Evolutionary conservation across 176 grass and related monocot genomes (phyloP), one percentile per base, ranked within the genome.

Genomic region (Tillandsia leiboldiana): DNA sequence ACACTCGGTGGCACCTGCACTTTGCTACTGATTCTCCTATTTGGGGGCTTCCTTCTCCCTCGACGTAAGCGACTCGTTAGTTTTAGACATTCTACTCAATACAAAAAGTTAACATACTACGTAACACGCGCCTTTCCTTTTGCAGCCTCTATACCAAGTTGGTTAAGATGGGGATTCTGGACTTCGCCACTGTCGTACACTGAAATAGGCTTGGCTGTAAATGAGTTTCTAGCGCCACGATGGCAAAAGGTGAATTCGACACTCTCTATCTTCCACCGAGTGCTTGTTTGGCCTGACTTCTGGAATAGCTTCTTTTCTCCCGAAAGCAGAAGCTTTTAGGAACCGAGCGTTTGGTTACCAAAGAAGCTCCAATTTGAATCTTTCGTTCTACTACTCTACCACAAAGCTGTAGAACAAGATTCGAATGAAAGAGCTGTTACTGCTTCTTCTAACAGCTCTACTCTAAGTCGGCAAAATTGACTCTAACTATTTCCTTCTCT

Each of bases 131-230:
- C 14, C 12, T 59, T 17, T 14, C 28, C n/a, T 58, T 29, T 63
- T 83, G 59, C 24, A 96, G 85, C 71, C 28, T 82, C 81, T 59
- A 72, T 96, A 73, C 88, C 92, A 72, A 72, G 63, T 69, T 96
- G 92, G 92, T 73, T 91, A 26, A 89, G 86, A 81, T 96, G 92
- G 92, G 88, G 80, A 72, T 96, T 91, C 82, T 91, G 92, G 92
- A 20, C 91, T 59, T 91, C 91, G 63, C 92, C 88, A 73, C 71
- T 91, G 50, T 79, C 92, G 10, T 91, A 91, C 20, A 73, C 80
- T 69, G 92, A 96, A 72, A 87, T 96, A 78, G 80, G 77, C 64
- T 74, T 96, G 69, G 72, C 88, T 64, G 70, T 84, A 70, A 96
- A 96, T 77, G 92, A 96, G 82, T 96, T 96, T 75, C 72, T 77